Percentiles rank a stretch among this genome's conserved stretches.
phyloP scores from a whole-genome alignment of 257 asterid species.

The Scutellaria galericulata region DNA sequence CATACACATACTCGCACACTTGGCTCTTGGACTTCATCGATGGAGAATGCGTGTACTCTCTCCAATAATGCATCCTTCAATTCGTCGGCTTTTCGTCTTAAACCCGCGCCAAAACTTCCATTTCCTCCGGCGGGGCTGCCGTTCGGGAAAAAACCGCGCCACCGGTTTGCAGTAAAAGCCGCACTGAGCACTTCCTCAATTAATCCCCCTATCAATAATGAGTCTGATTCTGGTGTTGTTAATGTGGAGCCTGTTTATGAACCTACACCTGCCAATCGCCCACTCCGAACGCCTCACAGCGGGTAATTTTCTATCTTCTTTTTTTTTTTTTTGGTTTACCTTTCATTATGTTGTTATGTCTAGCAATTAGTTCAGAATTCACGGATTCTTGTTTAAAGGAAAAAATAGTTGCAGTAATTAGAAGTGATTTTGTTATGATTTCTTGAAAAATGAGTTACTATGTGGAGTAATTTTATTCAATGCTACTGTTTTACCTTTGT shows the following conservation, averaged over 20 bases:
- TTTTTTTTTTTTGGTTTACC: background rate
- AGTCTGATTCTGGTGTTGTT: constrained; percentile 26
- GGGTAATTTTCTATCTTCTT: constrained; percentile 55
- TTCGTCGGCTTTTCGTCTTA: constrained; percentile 27
- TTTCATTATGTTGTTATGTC: background rate
- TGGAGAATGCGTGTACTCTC: constrained; percentile 41
- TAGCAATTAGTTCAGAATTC: background rate
- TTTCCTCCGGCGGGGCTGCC: constrained; percentile 40
- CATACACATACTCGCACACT: background rate
- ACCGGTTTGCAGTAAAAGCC: constrained; percentile 36
- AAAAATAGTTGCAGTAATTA: background rate
- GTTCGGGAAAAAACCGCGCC: constrained; percentile 32
- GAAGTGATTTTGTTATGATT: background rate
- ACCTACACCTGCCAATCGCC: constrained; percentile 77
- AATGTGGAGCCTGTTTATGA: constrained; percentile 59
- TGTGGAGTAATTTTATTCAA: background rate
- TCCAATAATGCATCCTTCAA: constrained; percentile 22
- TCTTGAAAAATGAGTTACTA: background rate
- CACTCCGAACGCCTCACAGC: constrained; percentile 93
- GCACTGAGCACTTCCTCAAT: constrained; percentile 38
- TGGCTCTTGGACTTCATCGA: constrained; percentile 27
- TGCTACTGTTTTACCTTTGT: background rate
- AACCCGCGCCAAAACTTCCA: constrained; percentile 28
- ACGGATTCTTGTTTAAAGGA: background rate
- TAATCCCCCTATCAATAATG: constrained; percentile 25